Evolutionary conservation across 768 basidiomycete species (phyloP), one percentile per base, ranked within the genome.

Genomic region (Gyrodon lividus): DNA sequence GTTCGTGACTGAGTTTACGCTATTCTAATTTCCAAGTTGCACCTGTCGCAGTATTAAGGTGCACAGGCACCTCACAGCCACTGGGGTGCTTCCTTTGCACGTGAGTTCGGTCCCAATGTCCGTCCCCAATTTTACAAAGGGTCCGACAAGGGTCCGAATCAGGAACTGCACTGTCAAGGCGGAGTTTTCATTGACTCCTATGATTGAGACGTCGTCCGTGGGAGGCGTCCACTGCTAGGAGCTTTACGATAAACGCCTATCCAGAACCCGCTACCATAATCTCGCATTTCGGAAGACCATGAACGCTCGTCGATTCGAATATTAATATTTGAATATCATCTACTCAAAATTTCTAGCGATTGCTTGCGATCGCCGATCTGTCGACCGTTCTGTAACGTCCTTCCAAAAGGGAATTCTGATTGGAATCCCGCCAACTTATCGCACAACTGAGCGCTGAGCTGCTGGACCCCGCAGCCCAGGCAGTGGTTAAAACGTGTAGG

Each of bases 261-360:
- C n/a, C n/a, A n/a, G n/a, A n/a, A n/a, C n/a, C n/a, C n/a, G n/a
- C n/a, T n/a, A n/a, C n/a, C n/a, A n/a, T n/a, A n/a, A n/a, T n/a
- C n/a, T n/a, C n/a, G n/a, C n/a, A n/a, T n/a, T n/a, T n/a, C n/a
- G n/a, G n/a, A n/a, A n/a, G n/a, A n/a, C 24, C 24, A 26, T 26
- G 24, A n/a, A n/a, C n/a, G n/a, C n/a, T 8, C 24, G 6, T 26
- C 24, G 24, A 9, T 8, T 58, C 45, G 14, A 7, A 9, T 54
- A 66, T 68, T 61, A 7, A 9, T 54, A 66, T 68, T 61, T 63
- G 57, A 66, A 63, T 66, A 61, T 63, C 56, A 24, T 48, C 40
- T 48, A 50, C 38, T 56, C 39, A 34, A 53, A 50, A 2, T 16
- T 35, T 12, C 3, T 22, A 42, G 45, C 51, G 51, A 47, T 52